A percentile compares a stretch with the other conserved stretches of the same genome.
Conservation (phyloP, 176 grass and related monocot species). For the Luzula sylvatica region DNA sequence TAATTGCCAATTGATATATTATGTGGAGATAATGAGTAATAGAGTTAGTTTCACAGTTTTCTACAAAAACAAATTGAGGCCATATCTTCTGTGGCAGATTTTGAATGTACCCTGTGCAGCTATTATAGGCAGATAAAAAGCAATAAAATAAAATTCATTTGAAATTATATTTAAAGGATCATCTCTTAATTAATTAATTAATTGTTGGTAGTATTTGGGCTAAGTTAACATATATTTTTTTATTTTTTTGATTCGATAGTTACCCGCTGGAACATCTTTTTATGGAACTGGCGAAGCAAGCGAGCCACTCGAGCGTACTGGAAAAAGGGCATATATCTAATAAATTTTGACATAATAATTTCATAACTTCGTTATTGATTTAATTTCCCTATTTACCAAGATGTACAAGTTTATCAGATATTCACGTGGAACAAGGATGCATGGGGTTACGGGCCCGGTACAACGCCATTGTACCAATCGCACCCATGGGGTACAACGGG, state of each 20-base stretch:
- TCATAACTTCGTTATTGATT: slow-evolving; percentile 1
- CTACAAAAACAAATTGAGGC: too few relatives aligned
- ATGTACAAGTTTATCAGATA: slow-evolving; percentile 28
- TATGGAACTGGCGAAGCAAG: slow-evolving; percentile 84
- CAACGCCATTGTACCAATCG: slow-evolving; percentile 76
- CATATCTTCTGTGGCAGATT: too few relatives aligned
- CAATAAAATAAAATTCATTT: too few relatives aligned
- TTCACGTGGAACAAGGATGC: slow-evolving; percentile 86
- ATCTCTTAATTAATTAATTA: too few relatives aligned
- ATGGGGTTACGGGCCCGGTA: slow-evolving; percentile 66
- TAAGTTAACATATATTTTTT: not conserved
- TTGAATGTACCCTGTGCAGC: too few relatives aligned
- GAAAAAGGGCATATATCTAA: slow-evolving; percentile 41
- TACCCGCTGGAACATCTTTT: slow-evolving; percentile 59
- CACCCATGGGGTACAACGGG: slow-evolving; percentile 64
- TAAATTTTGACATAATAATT: too few relatives aligned
- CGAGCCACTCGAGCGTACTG: slow-evolving; percentile 65
- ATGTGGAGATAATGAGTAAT: not conserved
- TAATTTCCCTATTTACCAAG: not conserved
- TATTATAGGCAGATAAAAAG: too few relatives aligned
- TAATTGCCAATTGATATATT: not conserved
- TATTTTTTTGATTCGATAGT: slow-evolving; percentile 23
- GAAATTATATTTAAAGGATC: too few relatives aligned
- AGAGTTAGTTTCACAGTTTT: too few relatives aligned
- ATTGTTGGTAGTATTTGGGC: too few relatives aligned